These are phyloP conservation scores for Argentina anserina DNA, from an alignment of 306 rosid species.

Conservation along the genomic window DNA sequence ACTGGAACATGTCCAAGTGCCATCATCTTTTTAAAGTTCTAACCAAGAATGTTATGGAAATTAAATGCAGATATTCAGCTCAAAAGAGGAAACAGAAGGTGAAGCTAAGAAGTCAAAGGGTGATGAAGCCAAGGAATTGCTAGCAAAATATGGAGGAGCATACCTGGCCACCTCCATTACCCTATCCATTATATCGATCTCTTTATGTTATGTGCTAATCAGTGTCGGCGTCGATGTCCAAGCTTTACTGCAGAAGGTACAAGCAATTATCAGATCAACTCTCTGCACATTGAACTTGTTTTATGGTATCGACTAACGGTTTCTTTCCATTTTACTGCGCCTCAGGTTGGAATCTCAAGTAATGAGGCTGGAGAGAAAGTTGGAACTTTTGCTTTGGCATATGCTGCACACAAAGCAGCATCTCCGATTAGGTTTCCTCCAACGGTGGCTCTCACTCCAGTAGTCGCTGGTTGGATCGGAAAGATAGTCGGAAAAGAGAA, in stretches of 20 bases:
- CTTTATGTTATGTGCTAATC: constrained; percentile 66
- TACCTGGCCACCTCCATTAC: constrained; percentile 83
- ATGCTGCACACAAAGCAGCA: constrained; percentile 96
- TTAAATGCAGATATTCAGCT: constrained; percentile 65
- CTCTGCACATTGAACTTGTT: neutral
- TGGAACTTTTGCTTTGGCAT: constrained; percentile 89
- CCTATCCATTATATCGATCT: constrained; percentile 74
- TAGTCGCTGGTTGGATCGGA: constrained; percentile 88
- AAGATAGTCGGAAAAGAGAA: constrained; percentile 59
- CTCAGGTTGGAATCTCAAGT: constrained; percentile 73
- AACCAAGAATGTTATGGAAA: neutral
- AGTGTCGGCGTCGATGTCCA: constrained; percentile 74
- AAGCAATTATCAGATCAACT: neutral
- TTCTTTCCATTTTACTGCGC: neutral
- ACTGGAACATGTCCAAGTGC: neutral
- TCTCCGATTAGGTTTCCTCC: constrained; percentile 98
- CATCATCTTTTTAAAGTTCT: neutral
- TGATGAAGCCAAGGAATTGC: constrained; percentile 79
- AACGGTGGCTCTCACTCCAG: constrained; percentile 88
- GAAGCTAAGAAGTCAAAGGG: constrained; percentile 64
- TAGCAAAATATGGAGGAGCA: constrained; percentile 92
- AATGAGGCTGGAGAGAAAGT: constrained; percentile 74
- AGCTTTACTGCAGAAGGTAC: constrained; percentile 73
- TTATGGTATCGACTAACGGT: neutral
- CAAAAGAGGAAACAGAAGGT: constrained; percentile 57